Conservation (phyloP, 192 early-diverging fungal species). For the Coemansia sp. region DNA sequence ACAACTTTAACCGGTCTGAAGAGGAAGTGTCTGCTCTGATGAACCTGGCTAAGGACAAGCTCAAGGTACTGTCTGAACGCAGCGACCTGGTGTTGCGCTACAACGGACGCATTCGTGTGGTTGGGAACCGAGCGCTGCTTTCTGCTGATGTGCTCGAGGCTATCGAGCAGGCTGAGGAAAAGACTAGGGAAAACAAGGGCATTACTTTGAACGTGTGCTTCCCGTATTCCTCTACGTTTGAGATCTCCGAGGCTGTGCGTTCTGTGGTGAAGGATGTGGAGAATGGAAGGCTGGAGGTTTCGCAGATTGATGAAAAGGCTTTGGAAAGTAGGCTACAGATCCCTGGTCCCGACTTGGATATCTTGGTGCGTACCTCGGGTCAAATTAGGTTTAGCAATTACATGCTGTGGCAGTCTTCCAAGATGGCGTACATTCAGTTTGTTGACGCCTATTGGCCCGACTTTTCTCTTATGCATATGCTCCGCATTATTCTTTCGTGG, state of each 20-base stretch:
- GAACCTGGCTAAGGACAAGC: conserved; percentile 71
- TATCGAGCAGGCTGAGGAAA: conserved; percentile 58
- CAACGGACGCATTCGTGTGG: conserved; percentile 72
- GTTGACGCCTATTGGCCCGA: conserved; percentile 92
- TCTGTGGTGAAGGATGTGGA: conserved; percentile 57
- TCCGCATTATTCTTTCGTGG: conserved; percentile 76
- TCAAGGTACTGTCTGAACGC: conserved; percentile 64
- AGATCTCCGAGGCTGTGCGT: conserved; percentile 74
- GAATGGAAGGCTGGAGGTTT: conserved; percentile 40
- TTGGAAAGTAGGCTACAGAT: conserved; percentile 59
- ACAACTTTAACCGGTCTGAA: conserved; percentile 89
- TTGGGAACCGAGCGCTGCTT: conserved; percentile 73
- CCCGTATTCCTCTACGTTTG: conserved; percentile 89
- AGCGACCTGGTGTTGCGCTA: conserved; percentile 73
- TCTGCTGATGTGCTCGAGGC: conserved; percentile 60
- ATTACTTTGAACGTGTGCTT: conserved; percentile 87
- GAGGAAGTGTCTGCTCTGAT: conserved; percentile 86
- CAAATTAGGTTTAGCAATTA: conserved; percentile 94
- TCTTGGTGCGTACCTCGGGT: conserved; percentile 92
- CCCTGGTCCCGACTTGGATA: conserved; percentile 72
- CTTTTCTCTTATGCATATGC: conserved; percentile 83
- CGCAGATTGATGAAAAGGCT: conserved; percentile 58
- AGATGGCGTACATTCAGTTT: conserved; percentile 79
- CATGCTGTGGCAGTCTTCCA: conserved; percentile 82
- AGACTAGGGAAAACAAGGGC: conserved; percentile 62